These are phyloP conservation scores for Annulohypoxylon truncatum DNA, from an alignment of 2,329 filamentous ascomycete genomes.

Conservation along the genomic window DNA sequence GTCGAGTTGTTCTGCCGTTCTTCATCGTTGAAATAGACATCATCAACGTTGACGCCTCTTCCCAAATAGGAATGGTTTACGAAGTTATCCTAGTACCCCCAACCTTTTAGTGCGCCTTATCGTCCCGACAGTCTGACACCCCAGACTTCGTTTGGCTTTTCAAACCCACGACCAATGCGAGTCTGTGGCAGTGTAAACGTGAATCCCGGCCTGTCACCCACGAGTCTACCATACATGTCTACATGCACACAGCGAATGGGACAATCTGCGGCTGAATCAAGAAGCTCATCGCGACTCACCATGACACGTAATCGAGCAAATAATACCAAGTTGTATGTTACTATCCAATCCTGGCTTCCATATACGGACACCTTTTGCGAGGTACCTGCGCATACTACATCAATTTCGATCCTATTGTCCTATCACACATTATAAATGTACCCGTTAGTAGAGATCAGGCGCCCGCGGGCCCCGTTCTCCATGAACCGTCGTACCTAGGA, in stretches of 20 bases:
- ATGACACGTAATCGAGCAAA: slow-evolving; percentile 18
- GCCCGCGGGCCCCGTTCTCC: slow-evolving; percentile 6
- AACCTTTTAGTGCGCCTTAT: not conserved
- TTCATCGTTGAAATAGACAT: slow-evolving; percentile 19
- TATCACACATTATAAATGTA: not conserved
- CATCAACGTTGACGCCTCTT: not conserved
- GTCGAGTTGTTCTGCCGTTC: not conserved
- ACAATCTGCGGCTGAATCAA: slow-evolving; percentile 13
- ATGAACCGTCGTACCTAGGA: not conserved
- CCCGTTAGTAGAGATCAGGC: not conserved
- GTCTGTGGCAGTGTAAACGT: slow-evolving; percentile 8
- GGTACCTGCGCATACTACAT: not conserved
- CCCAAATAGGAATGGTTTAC: slow-evolving; percentile 25
- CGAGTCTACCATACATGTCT: not conserved
- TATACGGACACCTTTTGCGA: slow-evolving; percentile 4
- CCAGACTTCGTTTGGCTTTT: not conserved
- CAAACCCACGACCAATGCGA: not conserved
- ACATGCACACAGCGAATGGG: not conserved
- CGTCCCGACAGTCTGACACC: slow-evolving; percentile 12
- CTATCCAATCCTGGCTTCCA: not conserved
- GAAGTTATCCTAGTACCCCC: not conserved
- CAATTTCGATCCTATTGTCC: not conserved
- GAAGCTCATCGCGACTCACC: slow-evolving; percentile 1
- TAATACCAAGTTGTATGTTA: not conserved
- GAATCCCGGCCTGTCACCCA: not conserved